Base-by-base conservation (phyloP, 768 basidiomycete species). In the Kwoniella newhampshirensis region DNA sequence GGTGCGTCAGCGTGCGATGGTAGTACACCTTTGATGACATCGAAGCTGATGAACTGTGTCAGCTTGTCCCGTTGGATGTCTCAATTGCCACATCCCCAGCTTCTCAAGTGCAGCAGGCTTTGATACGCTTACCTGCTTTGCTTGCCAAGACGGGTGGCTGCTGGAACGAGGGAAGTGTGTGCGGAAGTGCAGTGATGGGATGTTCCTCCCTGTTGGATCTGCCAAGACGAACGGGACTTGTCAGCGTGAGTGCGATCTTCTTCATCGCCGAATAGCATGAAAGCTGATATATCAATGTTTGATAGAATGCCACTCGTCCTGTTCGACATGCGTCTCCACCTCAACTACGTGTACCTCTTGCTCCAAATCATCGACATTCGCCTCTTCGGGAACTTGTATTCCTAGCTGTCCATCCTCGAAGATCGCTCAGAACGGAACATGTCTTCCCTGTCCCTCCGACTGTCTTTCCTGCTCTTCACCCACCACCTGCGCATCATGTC, bases 31-130 rank as follows among this genome's bases (percentile, higher is more conserved):
- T 15, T 23, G 21, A 30, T 26, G n/a, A n/a, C 17, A 23, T 23
- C 12, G 37, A 12, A 41, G 45, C 42, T 49, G 37, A 40, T 23
- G 13, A 9, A 35, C 47, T 11, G 20, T 30, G 0, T 9, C 40
- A 75, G 75, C 73, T 9, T 76, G 75, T 40, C 75, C 75, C 6
- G 43, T 40, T 3, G 75, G 75, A 13, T 74, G 75, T 47, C 18
- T 59, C 0, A 21, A 67, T 1, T 76, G 75, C 49, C 30, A 49
- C 18, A 70, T 74, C 11, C 75, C 75, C 1, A 52, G 46, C 18
- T 76, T 76, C 54, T 67, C 70, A 0, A 52, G 64, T 9, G 36
- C 57, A 6, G 54, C 69, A 8, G 18, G 41, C 0, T 60, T 53
- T 35, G 23, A 44, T 7, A 53, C 57, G 12, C 30, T 66, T 26